phyloP scores from a whole-genome alignment of 345 rosid species.

The Eucalyptus victrix region DNA sequence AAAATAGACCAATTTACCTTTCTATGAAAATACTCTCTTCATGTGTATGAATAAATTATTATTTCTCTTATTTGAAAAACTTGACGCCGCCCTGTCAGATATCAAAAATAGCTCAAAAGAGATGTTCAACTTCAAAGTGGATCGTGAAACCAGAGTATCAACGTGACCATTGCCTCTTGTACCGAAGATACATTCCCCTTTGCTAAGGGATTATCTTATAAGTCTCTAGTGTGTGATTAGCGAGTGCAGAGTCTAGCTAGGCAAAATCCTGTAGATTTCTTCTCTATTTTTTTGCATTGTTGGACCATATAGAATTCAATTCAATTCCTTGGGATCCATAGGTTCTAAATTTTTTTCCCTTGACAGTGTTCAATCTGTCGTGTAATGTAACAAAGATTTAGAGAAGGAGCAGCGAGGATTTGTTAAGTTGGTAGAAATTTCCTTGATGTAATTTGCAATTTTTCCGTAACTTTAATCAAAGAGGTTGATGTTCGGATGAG shows the following conservation, averaged over 20 bases:
- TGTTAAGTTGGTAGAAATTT: neutral
- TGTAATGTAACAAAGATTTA: neutral
- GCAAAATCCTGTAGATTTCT: neutral
- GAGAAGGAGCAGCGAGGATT: neutral
- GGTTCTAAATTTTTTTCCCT: neutral
- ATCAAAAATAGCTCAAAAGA: neutral
- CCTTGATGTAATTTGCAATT: neutral
- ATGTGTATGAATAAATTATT: neutral
- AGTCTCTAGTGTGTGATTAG: constrained; percentile 16
- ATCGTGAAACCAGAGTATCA: neutral
- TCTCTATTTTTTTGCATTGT: neutral
- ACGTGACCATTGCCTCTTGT: neutral
- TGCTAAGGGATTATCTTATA: neutral
- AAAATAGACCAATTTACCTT: neutral
- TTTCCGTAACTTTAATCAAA: neutral
- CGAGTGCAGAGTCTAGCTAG: constrained; percentile 8
- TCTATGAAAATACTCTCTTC: neutral
- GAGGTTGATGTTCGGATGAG: neutral
- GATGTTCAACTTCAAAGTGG: neutral
- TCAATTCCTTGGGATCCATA: neutral
- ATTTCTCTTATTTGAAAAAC: neutral
- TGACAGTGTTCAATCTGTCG: neutral
- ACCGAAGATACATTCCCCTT: neutral
- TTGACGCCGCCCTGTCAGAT: neutral
- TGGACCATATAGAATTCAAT: neutral